Conservation (phyloP, 2,329 filamentous ascomycete species). For the Colletotrichum cordylinicola region DNA sequence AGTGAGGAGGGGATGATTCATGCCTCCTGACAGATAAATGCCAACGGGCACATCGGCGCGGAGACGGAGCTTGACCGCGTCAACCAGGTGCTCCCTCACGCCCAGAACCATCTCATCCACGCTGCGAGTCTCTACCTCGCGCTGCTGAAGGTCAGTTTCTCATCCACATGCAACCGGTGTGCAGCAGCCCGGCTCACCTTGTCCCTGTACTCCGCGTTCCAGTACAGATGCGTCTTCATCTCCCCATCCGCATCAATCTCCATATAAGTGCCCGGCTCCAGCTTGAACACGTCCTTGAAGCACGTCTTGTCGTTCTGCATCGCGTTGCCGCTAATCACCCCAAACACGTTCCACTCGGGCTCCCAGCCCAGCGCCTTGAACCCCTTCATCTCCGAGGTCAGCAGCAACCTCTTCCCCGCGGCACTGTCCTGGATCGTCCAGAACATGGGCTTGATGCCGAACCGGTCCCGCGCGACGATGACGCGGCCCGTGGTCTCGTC, state of each 20-base stretch:
- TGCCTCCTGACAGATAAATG: conserved; percentile 61
- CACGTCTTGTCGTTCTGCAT: conserved; percentile 47
- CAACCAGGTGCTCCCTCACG: conserved; percentile 54
- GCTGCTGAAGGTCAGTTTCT: conserved; percentile 19
- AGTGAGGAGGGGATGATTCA: conserved; percentile 38
- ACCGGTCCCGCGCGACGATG: conserved; percentile 57
- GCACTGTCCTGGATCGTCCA: conserved; percentile 44
- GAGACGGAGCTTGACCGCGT: conserved; percentile 57
- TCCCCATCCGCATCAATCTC: conserved; percentile 39
- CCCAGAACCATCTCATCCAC: conserved; percentile 56
- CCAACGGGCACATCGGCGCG: conserved; percentile 64
- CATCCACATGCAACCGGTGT: background rate
- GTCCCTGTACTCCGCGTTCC: conserved; percentile 57
- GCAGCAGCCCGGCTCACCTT: conserved; percentile 42
- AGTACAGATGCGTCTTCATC: conserved; percentile 51
- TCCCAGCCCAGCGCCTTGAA: conserved; percentile 56
- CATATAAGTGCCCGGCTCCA: conserved; percentile 50
- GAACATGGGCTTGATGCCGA: conserved; percentile 63
- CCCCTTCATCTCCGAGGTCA: conserved; percentile 60
- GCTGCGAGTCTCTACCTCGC: conserved; percentile 43
- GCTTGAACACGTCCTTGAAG: conserved; percentile 52
- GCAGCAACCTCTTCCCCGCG: conserved; percentile 42
- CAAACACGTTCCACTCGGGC: conserved; percentile 57
- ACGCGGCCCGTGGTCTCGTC: conserved; percentile 47
- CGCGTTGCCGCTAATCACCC: conserved; percentile 49